Evolutionary conservation across 352 stramenopile genomes (phyloP), one percentile per base, ranked within the genome.

Genomic region (Globisporangium mamillatum): DNA sequence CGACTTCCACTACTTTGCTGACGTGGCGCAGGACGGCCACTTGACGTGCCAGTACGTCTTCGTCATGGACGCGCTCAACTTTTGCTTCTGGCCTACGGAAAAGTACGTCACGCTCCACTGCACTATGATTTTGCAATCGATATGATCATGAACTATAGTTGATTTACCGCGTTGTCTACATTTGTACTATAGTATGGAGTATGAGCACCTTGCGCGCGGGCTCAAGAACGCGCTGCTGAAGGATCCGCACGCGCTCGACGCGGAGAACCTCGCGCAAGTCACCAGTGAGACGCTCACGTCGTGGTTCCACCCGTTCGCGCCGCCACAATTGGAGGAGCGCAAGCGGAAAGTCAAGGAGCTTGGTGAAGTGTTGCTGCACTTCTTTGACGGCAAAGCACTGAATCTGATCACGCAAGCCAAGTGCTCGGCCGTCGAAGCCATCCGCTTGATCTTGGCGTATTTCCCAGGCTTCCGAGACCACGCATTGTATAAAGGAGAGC

Each of bases 51-150:
- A 96, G 66, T 97, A 96, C 65, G 83, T 95, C 9, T 92, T 97
- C 63, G 86, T 96, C 38, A 72, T 96, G 65, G 90, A 97, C 74
- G 84, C 88, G 29, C 79, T 97, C 64, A 97, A 97, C 70, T 97
- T 95, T 66, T 97, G 90, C 74, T 97, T 97, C 74, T 97, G 90
- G 90, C 90, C 90, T 7, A 90, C 79, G 22, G 69, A 86, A 72
- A 72, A 84, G 80, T 89, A 58, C 48, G 61, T 50, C 16, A n/a
- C 41, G 41, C 41, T 48, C 14, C 16, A 2, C 16, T 48, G 20
- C 2, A 20, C 16, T n/a, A n/a, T 48, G 41, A 48, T 20, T 20
- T 6, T 9, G 41, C 41, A 48, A n/a, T 48, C 16, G 4, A 48
- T 48, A n/a, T 16, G 16, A 18, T 1, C 16, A n/a, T 48, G 10